These are phyloP conservation scores for Medicago ruthenica DNA, from an alignment of 306 rosid species.

Conservation along the genomic window DNA sequence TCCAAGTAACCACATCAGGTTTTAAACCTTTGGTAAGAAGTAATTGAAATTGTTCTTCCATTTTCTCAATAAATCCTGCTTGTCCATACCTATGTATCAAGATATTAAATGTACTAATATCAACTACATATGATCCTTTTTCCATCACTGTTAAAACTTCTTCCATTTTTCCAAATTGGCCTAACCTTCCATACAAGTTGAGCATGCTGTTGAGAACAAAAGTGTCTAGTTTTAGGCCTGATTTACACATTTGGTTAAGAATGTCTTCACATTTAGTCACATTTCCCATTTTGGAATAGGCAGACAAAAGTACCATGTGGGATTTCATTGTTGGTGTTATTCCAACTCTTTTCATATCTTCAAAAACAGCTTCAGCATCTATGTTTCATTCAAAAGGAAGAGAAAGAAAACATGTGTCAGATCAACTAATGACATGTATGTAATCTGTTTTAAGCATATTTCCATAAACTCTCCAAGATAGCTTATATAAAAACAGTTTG, in stretches of 20 bases:
- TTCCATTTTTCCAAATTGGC: conserved; percentile 82
- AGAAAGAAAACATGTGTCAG: conserved; percentile 2
- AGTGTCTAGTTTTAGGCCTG: conserved; percentile 79
- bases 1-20: conserved; percentile 97
- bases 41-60: conserved; percentile 71
- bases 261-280: conserved; percentile 79
- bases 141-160: conserved; percentile 71
- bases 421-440: neutral
- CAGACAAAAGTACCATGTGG: conserved; percentile 88
- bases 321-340: conserved; percentile 93
- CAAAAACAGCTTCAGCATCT: conserved; percentile 80
- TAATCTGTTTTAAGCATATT: neutral
- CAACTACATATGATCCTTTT: conserved; percentile 62
- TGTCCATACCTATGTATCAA: conserved; percentile 81
- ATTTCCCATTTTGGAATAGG: conserved; percentile 73
- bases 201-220: conserved; percentile 84
- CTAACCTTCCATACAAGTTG: conserved; percentile 80
- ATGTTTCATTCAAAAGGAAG: conserved; percentile 7
- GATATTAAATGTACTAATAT: conserved; percentile 85
- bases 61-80: conserved; percentile 75
- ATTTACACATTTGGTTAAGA: conserved; percentile 71
- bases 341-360: conserved; percentile 84
- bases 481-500: neutral
- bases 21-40: conserved; percentile 61
- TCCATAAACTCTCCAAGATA: neutral